Base-by-base conservation (phyloP, 805 yeast genomes). In the Metschnikowia gelsemii region DNA sequence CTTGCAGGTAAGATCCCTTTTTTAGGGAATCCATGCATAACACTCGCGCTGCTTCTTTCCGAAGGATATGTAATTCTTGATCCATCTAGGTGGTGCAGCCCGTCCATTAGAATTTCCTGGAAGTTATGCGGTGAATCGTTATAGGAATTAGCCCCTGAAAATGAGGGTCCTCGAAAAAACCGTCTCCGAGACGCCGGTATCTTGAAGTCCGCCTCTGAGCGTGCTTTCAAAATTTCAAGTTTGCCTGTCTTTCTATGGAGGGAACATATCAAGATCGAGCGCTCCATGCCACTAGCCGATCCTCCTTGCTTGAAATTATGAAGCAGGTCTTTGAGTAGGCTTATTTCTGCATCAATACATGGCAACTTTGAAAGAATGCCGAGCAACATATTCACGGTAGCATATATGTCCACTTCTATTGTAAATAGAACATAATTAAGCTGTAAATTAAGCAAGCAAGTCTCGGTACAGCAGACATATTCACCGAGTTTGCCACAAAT, bases 391-490 rank as follows among this genome's bases (percentile, higher is more conserved):
- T 63, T 63, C 30, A 64, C 34, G 16, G 54, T 57, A 5, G 56
- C 49, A 12, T 55, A 40, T 7, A 61, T 37, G 44, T 68, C 64
- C 16, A 68, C 53, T 14, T 55, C 56, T 36, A 66, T 38, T 4
- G 65, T 64, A 49, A 68, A 68, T 28, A 68, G 51, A 8, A 64
- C 55, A 42, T 58, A 70, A 44, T 70, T 68, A 43, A 66, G 55
- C 32, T 67, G 72, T 14, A 70, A 43, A 37, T 66, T 67, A 20
- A 61, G 47, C 31, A 70, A 55, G 28, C 68, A 58, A n/a, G 57
- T 44, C 14, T 51, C 57, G 11, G 52, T 50, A 30, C 61, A 57
- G 1, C 62, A 52, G 5, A 63, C 38, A 26, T 47, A 52, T 8
- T 58, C 58, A 17, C 58, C 43, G 13, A 66, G 51, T 20, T 54